Conservation (phyloP, 2,329 filamentous ascomycete genomes). For the Massarina eburnea region DNA sequence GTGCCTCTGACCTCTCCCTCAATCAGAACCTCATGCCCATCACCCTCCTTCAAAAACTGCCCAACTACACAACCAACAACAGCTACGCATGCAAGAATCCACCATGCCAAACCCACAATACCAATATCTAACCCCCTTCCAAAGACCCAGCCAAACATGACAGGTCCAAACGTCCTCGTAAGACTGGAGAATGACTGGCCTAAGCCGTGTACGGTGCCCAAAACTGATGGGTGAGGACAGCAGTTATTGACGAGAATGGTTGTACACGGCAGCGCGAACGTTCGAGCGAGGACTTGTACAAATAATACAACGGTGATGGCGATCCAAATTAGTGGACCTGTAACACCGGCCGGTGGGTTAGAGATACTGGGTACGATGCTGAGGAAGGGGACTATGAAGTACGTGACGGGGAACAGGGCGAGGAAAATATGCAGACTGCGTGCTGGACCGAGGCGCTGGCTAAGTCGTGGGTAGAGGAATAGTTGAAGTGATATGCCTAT, state of each 20-base stretch:
- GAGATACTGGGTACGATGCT: constrained; percentile 45
- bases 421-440: constrained; percentile 46
- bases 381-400: constrained; percentile 48
- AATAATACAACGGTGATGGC: constrained; percentile 45
- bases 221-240: constrained; percentile 56
- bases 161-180: constrained; percentile 61
- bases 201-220: constrained; percentile 61
- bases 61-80: constrained; percentile 54
- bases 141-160: constrained; percentile 63
- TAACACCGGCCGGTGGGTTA: constrained; percentile 43
- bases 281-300: constrained; percentile 51
- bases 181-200: constrained; percentile 62
- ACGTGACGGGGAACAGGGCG: constrained; percentile 49
- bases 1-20: constrained; percentile 60
- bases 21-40: constrained; percentile 66
- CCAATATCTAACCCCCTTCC: constrained; percentile 60
- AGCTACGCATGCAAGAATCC: constrained; percentile 56
- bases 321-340: constrained; percentile 46
- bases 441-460: constrained; percentile 45
- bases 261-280: constrained; percentile 58
- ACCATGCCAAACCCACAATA: constrained; percentile 61
- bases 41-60: constrained; percentile 60
- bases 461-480: constrained; percentile 48
- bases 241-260: constrained; percentile 55
- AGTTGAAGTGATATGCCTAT: constrained; percentile 52